Evolutionary conservation across 1,139 yeast genomes (phyloP).

Genomic region (Taphrina communis): DNA sequence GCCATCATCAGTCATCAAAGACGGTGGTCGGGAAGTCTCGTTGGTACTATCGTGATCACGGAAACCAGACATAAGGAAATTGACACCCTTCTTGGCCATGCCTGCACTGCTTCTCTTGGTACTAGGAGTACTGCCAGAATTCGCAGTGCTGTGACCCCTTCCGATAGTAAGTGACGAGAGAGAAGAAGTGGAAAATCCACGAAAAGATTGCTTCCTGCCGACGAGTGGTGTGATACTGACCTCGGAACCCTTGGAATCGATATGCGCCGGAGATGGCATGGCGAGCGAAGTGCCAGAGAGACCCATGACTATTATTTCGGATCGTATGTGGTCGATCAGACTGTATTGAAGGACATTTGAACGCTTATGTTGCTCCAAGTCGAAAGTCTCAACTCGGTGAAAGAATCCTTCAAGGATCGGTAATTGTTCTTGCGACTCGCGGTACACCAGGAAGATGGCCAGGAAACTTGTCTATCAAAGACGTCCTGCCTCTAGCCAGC

Average conservation of each 20-base stretch:
- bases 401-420: too few species aligned
- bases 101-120: constrained; percentile 15
- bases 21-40: constrained; percentile 32
- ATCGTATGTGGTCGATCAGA: not conserved
- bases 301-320: constrained; percentile 2
- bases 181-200: constrained; percentile 33
- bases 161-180: constrained; percentile 35
- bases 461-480: not conserved
- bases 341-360: not conserved
- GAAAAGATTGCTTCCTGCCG: constrained; percentile 38
- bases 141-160: not conserved
- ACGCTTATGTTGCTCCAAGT: not conserved
- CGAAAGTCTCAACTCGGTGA: not conserved
- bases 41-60: constrained; percentile 1
- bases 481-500: not conserved
- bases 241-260: constrained; percentile 19
- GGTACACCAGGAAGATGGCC: not conserved
- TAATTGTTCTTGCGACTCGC: too few species aligned
- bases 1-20: constrained; percentile 34
- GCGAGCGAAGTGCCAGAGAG: constrained; percentile 20
- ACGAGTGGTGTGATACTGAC: constrained; percentile 11
- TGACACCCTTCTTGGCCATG: constrained; percentile 15
- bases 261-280: constrained; percentile 24
- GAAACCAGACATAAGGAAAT: constrained; percentile 10
- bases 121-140: not conserved